Evolutionary conservation across 2,329 filamentous ascomycete species (phyloP).

Genomic region (Capronia epimyces): DNA sequence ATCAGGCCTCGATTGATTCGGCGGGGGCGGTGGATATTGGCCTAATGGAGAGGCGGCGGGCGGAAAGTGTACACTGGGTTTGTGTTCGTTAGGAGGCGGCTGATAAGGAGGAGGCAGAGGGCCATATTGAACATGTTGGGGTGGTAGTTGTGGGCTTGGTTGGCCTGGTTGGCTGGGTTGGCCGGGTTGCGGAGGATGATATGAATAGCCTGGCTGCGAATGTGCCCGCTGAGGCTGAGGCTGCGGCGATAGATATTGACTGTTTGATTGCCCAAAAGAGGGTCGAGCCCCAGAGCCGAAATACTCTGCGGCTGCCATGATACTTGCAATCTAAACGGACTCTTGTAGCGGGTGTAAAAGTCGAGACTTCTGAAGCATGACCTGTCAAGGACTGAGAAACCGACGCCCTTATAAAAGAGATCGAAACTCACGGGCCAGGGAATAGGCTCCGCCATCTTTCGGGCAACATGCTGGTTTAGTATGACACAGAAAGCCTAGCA

Average conservation of each 20-base stretch:
- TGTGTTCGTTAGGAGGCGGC: constrained; percentile 12
- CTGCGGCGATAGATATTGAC: constrained; percentile 11
- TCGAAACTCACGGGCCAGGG: background rate
- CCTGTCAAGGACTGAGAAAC: background rate
- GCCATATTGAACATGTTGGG: constrained; percentile 1
- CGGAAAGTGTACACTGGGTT: constrained; percentile 25
- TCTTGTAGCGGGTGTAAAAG: too few species aligned
- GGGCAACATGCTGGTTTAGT: background rate
- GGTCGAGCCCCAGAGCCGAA: constrained; percentile 19
- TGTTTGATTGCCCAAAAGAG: constrained; percentile 13
- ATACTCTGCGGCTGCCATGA: constrained; percentile 29
- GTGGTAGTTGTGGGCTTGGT: constrained; percentile 9
- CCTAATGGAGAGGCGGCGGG: constrained; percentile 5
- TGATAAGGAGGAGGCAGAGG: constrained; percentile 25
- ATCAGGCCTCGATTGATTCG: constrained; percentile 12
- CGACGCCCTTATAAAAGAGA: background rate
- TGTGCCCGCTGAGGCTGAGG: constrained; percentile 15
- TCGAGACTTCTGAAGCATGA: background rate
- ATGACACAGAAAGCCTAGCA: constrained; percentile 16
- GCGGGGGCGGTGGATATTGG: constrained; percentile 21
- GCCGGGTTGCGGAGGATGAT: constrained; percentile 8
- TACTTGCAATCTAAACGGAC: too few species aligned
- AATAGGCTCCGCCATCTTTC: background rate
- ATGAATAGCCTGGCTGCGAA: constrained; percentile 11
- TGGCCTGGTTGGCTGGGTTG: constrained; percentile 12